Conservation (phyloP, 2,329 filamentous ascomycete genomes). For the Raffaelea albimanens region DNA sequence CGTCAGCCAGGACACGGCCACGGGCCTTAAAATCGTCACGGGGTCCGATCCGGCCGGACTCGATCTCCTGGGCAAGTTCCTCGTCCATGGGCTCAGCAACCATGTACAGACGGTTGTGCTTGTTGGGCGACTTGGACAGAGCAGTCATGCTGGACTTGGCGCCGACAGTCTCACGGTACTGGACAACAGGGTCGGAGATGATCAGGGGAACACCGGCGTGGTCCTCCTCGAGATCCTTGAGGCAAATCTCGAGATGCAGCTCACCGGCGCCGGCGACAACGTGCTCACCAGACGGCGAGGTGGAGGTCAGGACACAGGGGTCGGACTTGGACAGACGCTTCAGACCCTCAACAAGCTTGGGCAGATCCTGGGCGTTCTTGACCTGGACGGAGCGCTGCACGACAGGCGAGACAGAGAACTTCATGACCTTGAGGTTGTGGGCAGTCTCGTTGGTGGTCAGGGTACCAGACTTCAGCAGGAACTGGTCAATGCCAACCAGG, state of each 20-base stretch:
- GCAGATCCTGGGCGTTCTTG: slow-evolving; percentile 99
- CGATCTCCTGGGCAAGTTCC: slow-evolving; percentile 85
- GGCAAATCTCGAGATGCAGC: slow-evolving; percentile 98
- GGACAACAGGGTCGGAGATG: slow-evolving; percentile 95
- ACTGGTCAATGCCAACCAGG: slow-evolving; percentile 99
- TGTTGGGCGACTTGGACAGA: slow-evolving; percentile 99
- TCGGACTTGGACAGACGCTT: slow-evolving; percentile 99
- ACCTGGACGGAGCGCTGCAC: slow-evolving; percentile 97
- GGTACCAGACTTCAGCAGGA: slow-evolving; percentile 99
- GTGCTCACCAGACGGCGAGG: slow-evolving; percentile 93
- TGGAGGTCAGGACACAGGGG: slow-evolving; percentile 89
- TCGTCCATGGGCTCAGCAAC: slow-evolving; percentile 82
- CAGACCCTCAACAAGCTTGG: slow-evolving; percentile 99
- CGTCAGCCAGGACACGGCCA: slow-evolving; percentile 91
- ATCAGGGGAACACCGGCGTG: slow-evolving; percentile 97
- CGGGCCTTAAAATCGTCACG: slow-evolving; percentile 99
- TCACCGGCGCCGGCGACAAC: slow-evolving; percentile 98
- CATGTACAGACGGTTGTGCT: slow-evolving; percentile 99
- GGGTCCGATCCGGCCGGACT: slow-evolving; percentile 81
- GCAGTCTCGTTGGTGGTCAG: slow-evolving; percentile 94
- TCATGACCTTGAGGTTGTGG: slow-evolving; percentile 99
- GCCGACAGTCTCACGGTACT: slow-evolving; percentile 94
- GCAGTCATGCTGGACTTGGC: slow-evolving; percentile 85
- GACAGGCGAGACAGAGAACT: slow-evolving; percentile 99
- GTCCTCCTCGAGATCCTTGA: slow-evolving; percentile 99